A percentile compares a stretch with the other conserved stretches of the same genome.
Evolutionary conservation across 169 alveolate genomes (phyloP).

Genomic region (Plasmodium relictum): DNA sequence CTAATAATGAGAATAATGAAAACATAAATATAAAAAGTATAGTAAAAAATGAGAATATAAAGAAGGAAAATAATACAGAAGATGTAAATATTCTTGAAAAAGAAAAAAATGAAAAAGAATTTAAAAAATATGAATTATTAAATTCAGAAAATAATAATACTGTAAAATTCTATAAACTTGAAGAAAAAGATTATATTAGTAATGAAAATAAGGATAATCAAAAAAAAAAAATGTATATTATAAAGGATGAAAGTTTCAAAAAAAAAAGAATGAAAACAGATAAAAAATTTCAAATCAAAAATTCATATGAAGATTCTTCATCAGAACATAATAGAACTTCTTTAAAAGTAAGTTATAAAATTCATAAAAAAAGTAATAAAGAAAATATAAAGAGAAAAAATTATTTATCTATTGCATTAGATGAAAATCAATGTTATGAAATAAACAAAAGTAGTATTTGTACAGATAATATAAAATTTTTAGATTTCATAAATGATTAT

Average conservation of each 20-base stretch:
- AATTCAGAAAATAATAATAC: constrained; percentile 32
- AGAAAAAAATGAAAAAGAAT: constrained; percentile 8
- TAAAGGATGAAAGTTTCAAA: constrained; percentile 8
- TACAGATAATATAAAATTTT: constrained; percentile 66
- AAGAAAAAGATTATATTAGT: constrained; percentile 7
- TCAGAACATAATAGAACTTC: constrained; percentile 51
- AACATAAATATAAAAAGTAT: neutral
- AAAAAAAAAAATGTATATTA: neutral
- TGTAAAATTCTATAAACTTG: constrained; percentile 21
- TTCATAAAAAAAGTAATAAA: constrained; percentile 65
- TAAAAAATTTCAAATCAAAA: constrained; percentile 42
- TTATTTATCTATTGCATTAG: constrained; percentile 11
- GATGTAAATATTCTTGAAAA: neutral
- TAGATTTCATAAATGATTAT: constrained; percentile 44
- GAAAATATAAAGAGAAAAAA: constrained; percentile 50
- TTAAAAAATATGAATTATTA: neutral
- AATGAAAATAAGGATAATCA: constrained; percentile 11
- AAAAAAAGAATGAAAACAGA: constrained; percentile 12
- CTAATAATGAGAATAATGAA: constrained; percentile 1
- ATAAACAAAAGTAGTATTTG: constrained; percentile 63
- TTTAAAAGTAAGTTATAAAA: constrained; percentile 70
- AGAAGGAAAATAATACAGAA: constrained; percentile 7
- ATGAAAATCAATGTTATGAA: constrained; percentile 30
- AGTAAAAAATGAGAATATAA: neutral
- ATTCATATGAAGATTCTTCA: constrained; percentile 36